A percentile compares a stretch with the other conserved stretches of the same genome.
Evolutionary conservation across 148 eudicot species (phyloP).

Genomic region (Chenopodium album): DNA sequence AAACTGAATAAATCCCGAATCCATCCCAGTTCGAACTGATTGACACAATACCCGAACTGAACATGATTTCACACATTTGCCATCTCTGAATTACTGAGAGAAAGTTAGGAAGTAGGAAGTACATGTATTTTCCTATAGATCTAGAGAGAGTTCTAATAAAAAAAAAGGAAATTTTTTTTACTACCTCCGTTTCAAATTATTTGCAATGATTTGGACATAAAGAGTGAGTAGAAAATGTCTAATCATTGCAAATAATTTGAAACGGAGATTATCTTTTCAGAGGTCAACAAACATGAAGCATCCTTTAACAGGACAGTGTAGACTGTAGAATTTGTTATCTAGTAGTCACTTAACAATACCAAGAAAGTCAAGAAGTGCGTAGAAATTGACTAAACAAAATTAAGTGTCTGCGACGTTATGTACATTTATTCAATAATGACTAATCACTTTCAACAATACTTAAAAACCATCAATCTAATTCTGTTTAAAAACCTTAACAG

Average conservation of each 20-base stretch:
- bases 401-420: neutral
- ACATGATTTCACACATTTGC: neutral
- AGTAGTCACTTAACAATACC: neutral
- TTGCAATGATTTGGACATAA: no score
- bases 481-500: neutral
- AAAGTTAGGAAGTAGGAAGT: neutral
- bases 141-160: neutral
- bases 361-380: slow-evolving; percentile 1
- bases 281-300: neutral
- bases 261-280: no score
- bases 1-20: no score
- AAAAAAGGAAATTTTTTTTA: neutral
- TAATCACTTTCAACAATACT: neutral
- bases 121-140: neutral
- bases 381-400: neutral
- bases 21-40: no score
- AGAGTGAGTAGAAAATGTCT: no score
- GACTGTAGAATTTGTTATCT: neutral
- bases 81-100: neutral
- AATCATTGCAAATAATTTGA: no score
- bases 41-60: no score
- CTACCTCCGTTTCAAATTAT: no score
- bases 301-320: neutral
- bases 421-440: neutral
- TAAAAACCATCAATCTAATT: neutral